Evolutionary conservation across 768 basidiomycete species (phyloP).

Genomic region (Dioszegia hungarica): DNA sequence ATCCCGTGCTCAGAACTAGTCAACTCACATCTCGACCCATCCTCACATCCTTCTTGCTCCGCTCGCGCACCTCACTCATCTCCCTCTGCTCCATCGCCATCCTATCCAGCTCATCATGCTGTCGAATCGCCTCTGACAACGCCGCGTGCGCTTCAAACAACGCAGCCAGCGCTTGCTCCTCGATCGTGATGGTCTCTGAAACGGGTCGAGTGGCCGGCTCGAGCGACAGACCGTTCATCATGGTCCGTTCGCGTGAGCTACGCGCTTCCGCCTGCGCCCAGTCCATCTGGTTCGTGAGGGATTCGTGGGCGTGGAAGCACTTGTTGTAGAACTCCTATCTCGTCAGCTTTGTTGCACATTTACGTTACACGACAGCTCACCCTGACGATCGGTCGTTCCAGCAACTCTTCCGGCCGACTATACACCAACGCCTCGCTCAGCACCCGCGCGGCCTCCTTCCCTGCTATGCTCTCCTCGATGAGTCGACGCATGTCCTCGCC

Average conservation of each 20-base stretch:
- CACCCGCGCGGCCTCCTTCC: conserved; percentile 70
- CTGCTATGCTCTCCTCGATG: conserved; percentile 79
- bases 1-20: background rate
- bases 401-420: conserved; percentile 67
- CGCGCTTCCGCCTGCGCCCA: conserved; percentile 84
- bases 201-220: conserved; percentile 1
- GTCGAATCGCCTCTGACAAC: conserved; percentile 62
- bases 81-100: conserved; percentile 58
- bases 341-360: background rate
- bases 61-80: conserved; percentile 62
- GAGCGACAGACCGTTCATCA: conserved; percentile 1
- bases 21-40: conserved; percentile 63
- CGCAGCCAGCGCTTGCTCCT: conserved; percentile 69
- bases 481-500: conserved; percentile 73
- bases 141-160: conserved; percentile 70
- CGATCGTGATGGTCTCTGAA: conserved; percentile 52
- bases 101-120: conserved; percentile 72
- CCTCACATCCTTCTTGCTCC: conserved; percentile 64
- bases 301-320: conserved; percentile 74
- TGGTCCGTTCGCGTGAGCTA: conserved; percentile 54
- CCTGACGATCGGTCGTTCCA: conserved; percentile 61
- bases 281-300: conserved; percentile 78
- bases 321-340: conserved; percentile 73
- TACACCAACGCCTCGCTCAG: conserved; percentile 66
- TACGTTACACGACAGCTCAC: conserved; percentile 54